phyloP scores from a whole-genome alignment of 148 eudicot genomes.

The Agrostemma githago region DNA sequence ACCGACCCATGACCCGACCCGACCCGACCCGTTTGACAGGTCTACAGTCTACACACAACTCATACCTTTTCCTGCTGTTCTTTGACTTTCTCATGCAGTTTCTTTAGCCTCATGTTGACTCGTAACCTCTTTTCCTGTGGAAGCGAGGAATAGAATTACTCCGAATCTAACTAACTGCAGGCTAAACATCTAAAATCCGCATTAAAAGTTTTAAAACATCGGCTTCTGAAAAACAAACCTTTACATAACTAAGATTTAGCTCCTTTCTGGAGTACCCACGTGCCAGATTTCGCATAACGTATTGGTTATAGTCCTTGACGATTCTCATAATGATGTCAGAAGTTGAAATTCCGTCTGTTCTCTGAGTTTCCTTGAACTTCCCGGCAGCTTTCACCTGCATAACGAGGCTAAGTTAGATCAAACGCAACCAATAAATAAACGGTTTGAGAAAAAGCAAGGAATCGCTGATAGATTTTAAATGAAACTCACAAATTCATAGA shows the following conservation, averaged over 20 bases:
- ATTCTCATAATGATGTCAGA: slow-evolving; percentile 78
- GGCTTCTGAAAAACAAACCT: slow-evolving; percentile 27
- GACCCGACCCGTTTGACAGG: no score
- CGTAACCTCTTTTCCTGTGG: slow-evolving; percentile 58
- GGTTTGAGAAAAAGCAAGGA: not conserved
- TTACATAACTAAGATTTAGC: slow-evolving; percentile 66
- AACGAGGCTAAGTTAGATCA: slow-evolving; percentile 5
- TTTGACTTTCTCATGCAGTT: slow-evolving; percentile 65
- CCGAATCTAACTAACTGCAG: not conserved
- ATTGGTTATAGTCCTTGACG: slow-evolving; percentile 68
- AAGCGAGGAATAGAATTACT: not conserved
- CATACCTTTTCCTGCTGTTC: slow-evolving; percentile 66
- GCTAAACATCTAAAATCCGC: not conserved
- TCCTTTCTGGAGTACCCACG: slow-evolving; percentile 75
- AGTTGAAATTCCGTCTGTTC: slow-evolving; percentile 76
- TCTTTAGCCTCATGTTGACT: slow-evolving; percentile 67
- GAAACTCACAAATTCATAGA: slow-evolving; percentile 66
- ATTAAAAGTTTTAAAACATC: not conserved
- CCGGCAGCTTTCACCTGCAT: slow-evolving; percentile 58
- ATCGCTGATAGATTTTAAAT: not conserved
- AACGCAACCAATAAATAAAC: not conserved
- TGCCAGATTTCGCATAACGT: slow-evolving; percentile 74
- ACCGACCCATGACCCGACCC: no score
- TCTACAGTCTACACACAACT: not conserved
- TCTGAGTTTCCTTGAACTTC: slow-evolving; percentile 62